A percentile compares a stretch with the other conserved stretches of the same genome.
Evolutionary conservation across 169 alveolate species (phyloP).

Genomic region (Amoebophrya sp.): DNA sequence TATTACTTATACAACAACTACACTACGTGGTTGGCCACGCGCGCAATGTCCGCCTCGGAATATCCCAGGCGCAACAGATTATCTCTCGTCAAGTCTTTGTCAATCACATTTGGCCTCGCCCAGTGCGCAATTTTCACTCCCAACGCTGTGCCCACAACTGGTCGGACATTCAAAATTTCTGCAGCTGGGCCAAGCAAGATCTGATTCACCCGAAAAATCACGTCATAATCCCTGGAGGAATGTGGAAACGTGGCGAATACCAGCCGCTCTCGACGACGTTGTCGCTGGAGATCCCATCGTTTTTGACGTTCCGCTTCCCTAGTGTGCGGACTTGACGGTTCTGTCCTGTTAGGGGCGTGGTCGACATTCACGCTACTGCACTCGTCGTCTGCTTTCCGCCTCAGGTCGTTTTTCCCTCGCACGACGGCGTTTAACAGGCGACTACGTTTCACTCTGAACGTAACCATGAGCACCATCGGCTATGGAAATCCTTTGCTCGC

Average conservation of each 20-base stretch:
- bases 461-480: neutral
- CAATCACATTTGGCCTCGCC: no score
- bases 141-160: neutral
- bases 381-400: neutral
- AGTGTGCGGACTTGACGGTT: no score
- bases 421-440: neutral
- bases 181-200: neutral
- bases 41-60: no score
- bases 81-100: neutral
- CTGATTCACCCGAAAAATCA: neutral
- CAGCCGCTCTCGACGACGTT: neutral
- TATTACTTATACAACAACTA: no score
- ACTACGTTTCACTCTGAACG: neutral
- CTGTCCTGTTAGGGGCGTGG: no score
- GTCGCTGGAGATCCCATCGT: neutral
- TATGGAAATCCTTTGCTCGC: neutral
- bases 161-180: neutral
- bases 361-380: neutral
- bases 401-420: neutral
- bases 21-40: no score
- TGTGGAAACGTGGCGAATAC: neutral
- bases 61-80: no score
- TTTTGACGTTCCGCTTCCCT: no score
- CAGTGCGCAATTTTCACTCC: neutral
- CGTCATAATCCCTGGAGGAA: neutral